Conservation (phyloP, 1,139 yeast species). For the Hyphopichia buzzinii region DNA sequence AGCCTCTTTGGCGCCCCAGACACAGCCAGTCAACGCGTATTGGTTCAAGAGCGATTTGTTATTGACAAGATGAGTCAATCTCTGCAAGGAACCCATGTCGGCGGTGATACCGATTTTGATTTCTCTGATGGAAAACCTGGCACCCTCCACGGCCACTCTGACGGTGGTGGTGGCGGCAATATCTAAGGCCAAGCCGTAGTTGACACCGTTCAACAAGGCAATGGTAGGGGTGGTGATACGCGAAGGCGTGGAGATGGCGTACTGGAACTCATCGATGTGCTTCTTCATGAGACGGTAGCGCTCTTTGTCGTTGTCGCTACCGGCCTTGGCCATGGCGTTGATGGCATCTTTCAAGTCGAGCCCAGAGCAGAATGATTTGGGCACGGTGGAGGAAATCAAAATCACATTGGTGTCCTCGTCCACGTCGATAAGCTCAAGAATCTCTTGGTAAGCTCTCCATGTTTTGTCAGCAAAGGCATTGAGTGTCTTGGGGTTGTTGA, state of each 20-base stretch:
- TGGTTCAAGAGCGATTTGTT: constrained; percentile 63
- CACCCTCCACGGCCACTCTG: constrained; percentile 55
- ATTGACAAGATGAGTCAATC: constrained; percentile 55
- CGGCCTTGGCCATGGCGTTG: constrained; percentile 9
- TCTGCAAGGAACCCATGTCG: constrained; percentile 75
- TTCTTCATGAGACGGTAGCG: constrained; percentile 27
- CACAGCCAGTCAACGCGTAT: constrained; percentile 61
- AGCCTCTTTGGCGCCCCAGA: constrained; percentile 59
- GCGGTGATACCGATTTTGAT: constrained; percentile 75
- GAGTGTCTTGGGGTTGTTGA: constrained; percentile 60
- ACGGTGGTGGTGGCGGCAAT: constrained; percentile 59
- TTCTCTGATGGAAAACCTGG: constrained; percentile 62
- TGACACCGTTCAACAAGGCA: constrained; percentile 44
- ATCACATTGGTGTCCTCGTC: constrained; percentile 51
- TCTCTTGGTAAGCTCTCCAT: constrained; percentile 56
- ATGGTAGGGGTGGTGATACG: constrained; percentile 50
- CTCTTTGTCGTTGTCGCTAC: constrained; percentile 16
- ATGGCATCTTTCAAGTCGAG: constrained; percentile 52
- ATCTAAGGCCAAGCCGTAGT: constrained; percentile 68
- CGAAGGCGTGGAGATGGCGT: constrained; percentile 48
- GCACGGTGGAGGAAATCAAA: constrained; percentile 54
- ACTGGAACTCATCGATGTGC: constrained; percentile 59
- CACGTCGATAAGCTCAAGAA: constrained; percentile 47
- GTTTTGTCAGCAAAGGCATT: constrained; percentile 57
- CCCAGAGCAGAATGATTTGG: constrained; percentile 64